These are phyloP conservation scores for Plasmodium berghei DNA, from an alignment of 169 alveolate species.

Conservation along the genomic window DNA sequence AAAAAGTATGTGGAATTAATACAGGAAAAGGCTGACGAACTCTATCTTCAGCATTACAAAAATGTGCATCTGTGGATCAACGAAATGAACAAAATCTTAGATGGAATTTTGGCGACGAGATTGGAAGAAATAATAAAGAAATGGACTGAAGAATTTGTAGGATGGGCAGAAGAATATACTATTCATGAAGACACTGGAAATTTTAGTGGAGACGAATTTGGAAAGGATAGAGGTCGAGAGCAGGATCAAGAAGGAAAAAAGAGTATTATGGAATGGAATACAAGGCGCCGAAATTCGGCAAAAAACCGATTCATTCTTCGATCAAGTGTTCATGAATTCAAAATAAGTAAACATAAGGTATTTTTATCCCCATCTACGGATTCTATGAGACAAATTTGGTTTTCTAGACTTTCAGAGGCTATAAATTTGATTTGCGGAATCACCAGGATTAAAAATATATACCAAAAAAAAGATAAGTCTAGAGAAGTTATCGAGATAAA, in stretches of 20 bases:
- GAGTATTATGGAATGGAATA: no score
- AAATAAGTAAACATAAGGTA: constrained; percentile 53
- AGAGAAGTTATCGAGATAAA: constrained; percentile 74
- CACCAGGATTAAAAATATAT: constrained; percentile 68
- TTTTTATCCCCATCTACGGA: constrained; percentile 61
- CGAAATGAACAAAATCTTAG: constrained; percentile 88
- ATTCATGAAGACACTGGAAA: no score
- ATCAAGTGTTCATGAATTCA: constrained; percentile 65
- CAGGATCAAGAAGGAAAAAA: no score
- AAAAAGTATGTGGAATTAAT: constrained; percentile 77
- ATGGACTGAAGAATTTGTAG: constrained; percentile 90
- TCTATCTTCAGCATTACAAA: constrained; percentile 87
- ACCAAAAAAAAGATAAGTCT: constrained; percentile 80
- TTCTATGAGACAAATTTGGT: constrained; percentile 77
- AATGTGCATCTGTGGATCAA: constrained; percentile 91
- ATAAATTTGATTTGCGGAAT: constrained; percentile 76
- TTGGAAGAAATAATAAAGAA: constrained; percentile 84
- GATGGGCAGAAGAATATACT: constrained; percentile 45
- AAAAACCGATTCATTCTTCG: constrained; percentile 47
- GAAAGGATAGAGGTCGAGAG: background rate
- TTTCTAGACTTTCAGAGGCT: constrained; percentile 47
- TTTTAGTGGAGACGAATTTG: background rate
- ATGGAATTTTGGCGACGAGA: constrained; percentile 84
- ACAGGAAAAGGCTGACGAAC: constrained; percentile 85
- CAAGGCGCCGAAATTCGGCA: no score